Evolutionary conservation across 768 basidiomycete species (phyloP).

Genomic region (Cystofilobasidium ferigula): DNA sequence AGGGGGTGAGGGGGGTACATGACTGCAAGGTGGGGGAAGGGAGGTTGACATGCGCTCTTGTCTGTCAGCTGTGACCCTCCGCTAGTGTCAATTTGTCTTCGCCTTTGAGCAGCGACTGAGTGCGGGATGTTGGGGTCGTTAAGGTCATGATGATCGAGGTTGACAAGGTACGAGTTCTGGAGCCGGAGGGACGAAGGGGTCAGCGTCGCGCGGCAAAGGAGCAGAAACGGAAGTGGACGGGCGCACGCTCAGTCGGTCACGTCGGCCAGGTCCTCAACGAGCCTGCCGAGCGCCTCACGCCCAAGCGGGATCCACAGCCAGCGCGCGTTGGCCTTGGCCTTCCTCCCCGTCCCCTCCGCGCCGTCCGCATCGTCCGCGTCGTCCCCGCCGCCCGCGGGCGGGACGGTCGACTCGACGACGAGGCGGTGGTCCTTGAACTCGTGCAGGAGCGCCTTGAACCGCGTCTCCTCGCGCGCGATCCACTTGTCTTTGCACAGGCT

Average conservation of each 20-base stretch:
- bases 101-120: too few species aligned
- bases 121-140: too few species aligned
- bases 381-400: constrained; percentile 38
- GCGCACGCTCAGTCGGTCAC: constrained; percentile 7
- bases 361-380: constrained; percentile 35
- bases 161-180: too few species aligned
- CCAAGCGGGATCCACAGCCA: constrained; percentile 78
- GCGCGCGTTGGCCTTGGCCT: constrained; percentile 41
- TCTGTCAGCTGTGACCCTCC: too few species aligned
- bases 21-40: too few species aligned
- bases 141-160: too few species aligned
- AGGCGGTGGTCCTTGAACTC: constrained; percentile 88
- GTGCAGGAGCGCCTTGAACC: constrained; percentile 65
- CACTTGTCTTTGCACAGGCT: constrained; percentile 57
- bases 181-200: too few species aligned
- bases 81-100: too few species aligned
- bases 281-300: constrained; percentile 53
- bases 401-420: constrained; percentile 46
- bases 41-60: too few species aligned
- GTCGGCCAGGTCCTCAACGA: constrained; percentile 32
- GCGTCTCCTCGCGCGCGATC: constrained; percentile 76
- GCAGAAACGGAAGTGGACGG: too few species aligned
- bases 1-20: too few species aligned
- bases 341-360: constrained; percentile 33
- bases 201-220: too few species aligned